Base-by-base conservation (phyloP, 2,329 filamentous ascomycete species). In the Furcasterigmium furcatum region DNA sequence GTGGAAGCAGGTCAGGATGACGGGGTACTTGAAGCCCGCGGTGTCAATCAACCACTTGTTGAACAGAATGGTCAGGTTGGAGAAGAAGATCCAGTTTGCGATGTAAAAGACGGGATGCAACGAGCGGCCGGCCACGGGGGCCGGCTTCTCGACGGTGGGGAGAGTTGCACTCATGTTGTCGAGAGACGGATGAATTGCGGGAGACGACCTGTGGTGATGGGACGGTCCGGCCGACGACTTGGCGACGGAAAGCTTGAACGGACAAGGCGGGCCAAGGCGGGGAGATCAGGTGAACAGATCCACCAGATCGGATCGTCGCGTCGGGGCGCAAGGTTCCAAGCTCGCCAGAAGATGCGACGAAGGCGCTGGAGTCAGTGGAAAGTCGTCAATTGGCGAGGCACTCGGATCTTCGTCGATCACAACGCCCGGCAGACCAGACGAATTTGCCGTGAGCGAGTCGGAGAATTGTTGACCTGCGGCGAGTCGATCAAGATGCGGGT, bases 11-110 rank as follows among this genome's bases (percentile, higher is more conserved):
- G 80, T 82, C 30, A 87, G 73, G 57, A 84, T 72, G 52, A 80
- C 74, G 46, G 74, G 72, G 24, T 41, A 51, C 85, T 86, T 77
- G 67, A 92, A 92, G 46, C 85, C 79, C 58, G 79, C 79, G 51
- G 80, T 83, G 61, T 88, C 82, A 48, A 95, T 78, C 41, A 95
- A 81, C 80, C 87, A 91, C 72, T 95, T 95, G 76, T 95, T 95
- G 77, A 95, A 95, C 50, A 95, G 72, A 61, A 95, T 95, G 50
- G 91, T 90, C 58, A 81, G 76, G 53, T 89, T 92, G 58, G 88
- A 94, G 62, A 94, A 80, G 54, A 88, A 76, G 55, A 95, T 95
- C 89, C 90, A 95, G 59, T 81, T 79, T 64, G 56, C 55, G 42
- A 67, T 65, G 53, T 61, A 66, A 49, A 56, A 53, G 30, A 49